A percentile compares a stretch with the other conserved stretches of the same genome.
These are phyloP conservation scores for Aspergillus sp. DNA, from an alignment of 2,329 filamentous ascomycete species.

Conservation along the genomic window DNA sequence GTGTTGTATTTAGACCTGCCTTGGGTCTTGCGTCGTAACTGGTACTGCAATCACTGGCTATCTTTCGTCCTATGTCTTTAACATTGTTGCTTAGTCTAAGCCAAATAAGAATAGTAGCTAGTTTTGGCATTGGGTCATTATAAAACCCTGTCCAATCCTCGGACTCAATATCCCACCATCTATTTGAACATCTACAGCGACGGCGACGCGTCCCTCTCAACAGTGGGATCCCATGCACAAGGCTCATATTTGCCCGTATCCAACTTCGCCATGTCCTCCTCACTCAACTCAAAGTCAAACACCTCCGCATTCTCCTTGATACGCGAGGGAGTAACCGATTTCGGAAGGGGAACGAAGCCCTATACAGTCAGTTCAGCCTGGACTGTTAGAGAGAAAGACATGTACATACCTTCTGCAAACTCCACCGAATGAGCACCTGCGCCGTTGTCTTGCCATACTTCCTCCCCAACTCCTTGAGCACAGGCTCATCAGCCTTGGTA, in stretches of 20 bases:
- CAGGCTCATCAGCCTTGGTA: conserved; percentile 52
- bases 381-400: too few relatives aligned
- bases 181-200: too few relatives aligned
- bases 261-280: conserved; percentile 59
- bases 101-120: too few relatives aligned
- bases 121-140: too few relatives aligned
- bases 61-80: too few relatives aligned
- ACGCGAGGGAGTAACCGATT: conserved; percentile 59
- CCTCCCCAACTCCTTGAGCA: conserved; percentile 51
- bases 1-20: too few relatives aligned
- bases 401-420: conserved; percentile 53
- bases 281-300: conserved; percentile 60
- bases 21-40: too few relatives aligned
- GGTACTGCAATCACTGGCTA: too few relatives aligned
- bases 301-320: conserved; percentile 62
- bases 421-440: conserved; percentile 63
- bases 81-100: too few relatives aligned
- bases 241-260: conserved; percentile 57
- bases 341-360: conserved; percentile 63
- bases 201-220: background rate
- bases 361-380: conserved; percentile 21
- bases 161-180: too few relatives aligned
- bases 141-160: too few relatives aligned
- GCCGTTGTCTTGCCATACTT: conserved; percentile 60
- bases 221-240: conserved; percentile 58